Evolutionary conservation across 805 yeast species (phyloP), one percentile per base, ranked within the genome.

Genomic region (Tetrapisispora fleetii): DNA sequence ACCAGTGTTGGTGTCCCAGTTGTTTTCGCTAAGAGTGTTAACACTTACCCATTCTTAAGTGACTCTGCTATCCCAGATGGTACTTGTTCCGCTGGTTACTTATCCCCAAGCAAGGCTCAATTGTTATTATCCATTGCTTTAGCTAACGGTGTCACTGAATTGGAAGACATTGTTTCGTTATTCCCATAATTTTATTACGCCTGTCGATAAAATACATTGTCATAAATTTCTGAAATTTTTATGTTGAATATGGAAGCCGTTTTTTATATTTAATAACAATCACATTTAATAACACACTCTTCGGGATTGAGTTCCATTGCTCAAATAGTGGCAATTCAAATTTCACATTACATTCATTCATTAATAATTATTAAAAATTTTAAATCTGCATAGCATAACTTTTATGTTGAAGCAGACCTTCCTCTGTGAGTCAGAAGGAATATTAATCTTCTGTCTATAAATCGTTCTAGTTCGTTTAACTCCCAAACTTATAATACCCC

Each of bases 31-130:
- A 52, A 55, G n/a, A 47, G 54, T 32, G 50, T 52, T 27, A 46
- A 57, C 30, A 55, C 51, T 40, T 47, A 58, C 42, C 50, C 47
- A 43, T 48, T 49, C 40, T 55, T 59, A 16, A 46, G 49, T 14
- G 37, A 43, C 8, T 54, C 47, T 17, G 59, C 56, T 30, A 55
- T 60, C 33, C 67, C 67, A 49, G 42, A 32, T 1, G 56, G 56
- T 30, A 55, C 67, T 16, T 53, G 63, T 45, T 62, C 60, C 27
- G 68, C 62, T 38, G 67, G 67, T 47, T 54, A 54, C 50, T 50
- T 65, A 48, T 54, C 64, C 38, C 67, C 68, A 43, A 47, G 54
- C 22, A 58, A 64, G 53, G 64, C 67, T 36, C 67, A 64, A 52
- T 45, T 65, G 36, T 53, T 65, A 46, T 52, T 62, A 45, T 48